Percentiles rank a stretch among this genome's conserved stretches.
phyloP scores from a whole-genome alignment of 1,284 basidiomycete species.

The Malassezia brasiliensis region DNA sequence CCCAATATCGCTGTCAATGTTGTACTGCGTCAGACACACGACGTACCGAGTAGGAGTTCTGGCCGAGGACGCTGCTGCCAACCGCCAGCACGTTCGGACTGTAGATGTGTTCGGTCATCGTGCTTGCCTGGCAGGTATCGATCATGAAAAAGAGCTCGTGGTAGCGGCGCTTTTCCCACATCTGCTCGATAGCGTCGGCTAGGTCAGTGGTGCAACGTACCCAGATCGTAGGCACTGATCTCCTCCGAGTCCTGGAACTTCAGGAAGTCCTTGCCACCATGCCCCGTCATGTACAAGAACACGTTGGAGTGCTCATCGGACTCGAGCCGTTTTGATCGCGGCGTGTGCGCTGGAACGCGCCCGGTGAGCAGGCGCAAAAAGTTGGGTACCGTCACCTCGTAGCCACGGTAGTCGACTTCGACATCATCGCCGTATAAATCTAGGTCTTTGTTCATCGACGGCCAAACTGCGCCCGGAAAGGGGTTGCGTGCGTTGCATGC shows the following conservation, averaged over 20 bases:
- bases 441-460: constrained; percentile 64
- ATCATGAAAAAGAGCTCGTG: constrained; percentile 97
- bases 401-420: constrained; percentile 94
- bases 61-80: constrained; percentile 73
- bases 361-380: constrained; percentile 83
- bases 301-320: constrained; percentile 87
- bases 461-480: constrained; percentile 82
- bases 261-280: constrained; percentile 93
- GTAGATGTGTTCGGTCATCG: constrained; percentile 88
- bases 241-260: constrained; percentile 99
- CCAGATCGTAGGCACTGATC: constrained; percentile 74
- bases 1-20: constrained; percentile 84
- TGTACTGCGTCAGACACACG: constrained; percentile 56
- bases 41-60: constrained; percentile 85
- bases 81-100: constrained; percentile 91
- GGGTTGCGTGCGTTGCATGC: constrained; percentile 88
- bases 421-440: constrained; percentile 94
- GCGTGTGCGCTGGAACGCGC: constrained; percentile 55
- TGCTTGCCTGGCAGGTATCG: constrained; percentile 95
- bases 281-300: constrained; percentile 95
- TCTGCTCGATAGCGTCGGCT: constrained; percentile 92
- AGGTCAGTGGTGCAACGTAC: constrained; percentile 49
- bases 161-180: constrained; percentile 90
- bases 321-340: constrained; percentile 80
- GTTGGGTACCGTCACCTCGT: constrained; percentile 94